Base-by-base conservation (phyloP, 306 rosid species). In the Acacia confusa region DNA sequence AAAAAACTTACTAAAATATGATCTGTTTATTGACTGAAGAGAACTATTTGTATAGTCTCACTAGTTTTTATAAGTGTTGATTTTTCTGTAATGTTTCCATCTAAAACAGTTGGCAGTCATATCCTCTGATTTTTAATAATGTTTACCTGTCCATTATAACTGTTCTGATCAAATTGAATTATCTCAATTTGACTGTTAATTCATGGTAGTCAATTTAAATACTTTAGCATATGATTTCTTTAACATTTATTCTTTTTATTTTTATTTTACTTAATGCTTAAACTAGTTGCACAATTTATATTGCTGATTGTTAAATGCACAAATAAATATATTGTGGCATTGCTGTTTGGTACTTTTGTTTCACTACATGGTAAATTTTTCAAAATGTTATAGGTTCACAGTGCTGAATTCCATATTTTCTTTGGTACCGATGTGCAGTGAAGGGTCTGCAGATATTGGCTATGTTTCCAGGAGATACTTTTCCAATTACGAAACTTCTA, bases 361-460 rank as follows among this genome's bases (percentile, higher is more conserved):
- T 76, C 80, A 58, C 72, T 70, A 19, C 25, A 32, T 73, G 40
- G 57, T 66, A 52, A 65, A 5, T 71, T 85, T 47, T 48, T 77
- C 52, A 25, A 38, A 58, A 57, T 6, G 22, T 72, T 75, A 52
- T 66, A 70, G 70, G 70, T 79, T 79, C 64, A 45, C 40, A 5
- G 4, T 65, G 58, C 84, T 87, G 79, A 82, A 74, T 40, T 55
- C 27, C 55, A 40, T 75, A 41, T 72, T 82, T 75, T 40, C 58
- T 79, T 83, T 82, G 77, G 63, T 79, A 16, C 25, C 74, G 64
- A 67, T 80, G 67, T 81, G 90, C 93, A 95, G 99, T 89, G 79
- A 92, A 88, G 87, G 94, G 99, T 70, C 87, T 95, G 92, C 92
- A 86, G 88, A 89, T 86, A 67, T 85, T 92, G 80, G 92, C 96